Conservation (phyloP, 169 alveolate genomes). For the Toxoplasma gondii region DNA sequence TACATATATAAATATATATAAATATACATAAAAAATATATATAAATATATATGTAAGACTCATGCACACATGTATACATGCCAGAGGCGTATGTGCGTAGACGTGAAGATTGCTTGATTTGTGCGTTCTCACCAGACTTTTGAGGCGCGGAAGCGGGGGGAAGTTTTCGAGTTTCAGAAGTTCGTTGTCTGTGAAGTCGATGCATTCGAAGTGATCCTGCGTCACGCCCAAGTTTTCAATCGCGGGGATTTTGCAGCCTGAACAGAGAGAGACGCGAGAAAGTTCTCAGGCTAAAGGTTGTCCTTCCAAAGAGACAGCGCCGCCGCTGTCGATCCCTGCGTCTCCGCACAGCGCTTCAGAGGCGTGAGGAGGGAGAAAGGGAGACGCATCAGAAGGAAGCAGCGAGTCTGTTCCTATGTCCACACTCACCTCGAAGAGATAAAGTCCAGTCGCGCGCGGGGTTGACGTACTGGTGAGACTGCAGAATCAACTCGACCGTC, state of each 20-base stretch:
- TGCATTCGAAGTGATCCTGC: slow-evolving; percentile 88
- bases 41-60: too few relatives aligned
- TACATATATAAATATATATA: background rate
- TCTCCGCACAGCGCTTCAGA: background rate
- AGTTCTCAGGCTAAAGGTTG: background rate
- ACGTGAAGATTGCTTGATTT: too few relatives aligned
- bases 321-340: background rate
- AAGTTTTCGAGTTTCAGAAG: slow-evolving; percentile 84
- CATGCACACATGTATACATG: too few relatives aligned
- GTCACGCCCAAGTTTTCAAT: slow-evolving; percentile 91
- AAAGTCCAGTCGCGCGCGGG: slow-evolving; percentile 75
- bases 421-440: slow-evolving; percentile 71
- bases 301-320: background rate
- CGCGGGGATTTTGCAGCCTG: slow-evolving; percentile 85
- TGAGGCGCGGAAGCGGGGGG: slow-evolving; percentile 85
- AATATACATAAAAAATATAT: too few relatives aligned
- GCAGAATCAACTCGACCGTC: slow-evolving; percentile 74
- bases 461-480: slow-evolving; percentile 71
- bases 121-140: slow-evolving; percentile 78
- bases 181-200: slow-evolving; percentile 90
- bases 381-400: too few relatives aligned
- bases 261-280: slow-evolving; percentile 15
- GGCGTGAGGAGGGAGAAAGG: background rate
- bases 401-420: too few relatives aligned
- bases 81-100: too few relatives aligned